phyloP scores from a whole-genome alignment of 768 basidiomycete genomes.

The Collybia sordida region DNA sequence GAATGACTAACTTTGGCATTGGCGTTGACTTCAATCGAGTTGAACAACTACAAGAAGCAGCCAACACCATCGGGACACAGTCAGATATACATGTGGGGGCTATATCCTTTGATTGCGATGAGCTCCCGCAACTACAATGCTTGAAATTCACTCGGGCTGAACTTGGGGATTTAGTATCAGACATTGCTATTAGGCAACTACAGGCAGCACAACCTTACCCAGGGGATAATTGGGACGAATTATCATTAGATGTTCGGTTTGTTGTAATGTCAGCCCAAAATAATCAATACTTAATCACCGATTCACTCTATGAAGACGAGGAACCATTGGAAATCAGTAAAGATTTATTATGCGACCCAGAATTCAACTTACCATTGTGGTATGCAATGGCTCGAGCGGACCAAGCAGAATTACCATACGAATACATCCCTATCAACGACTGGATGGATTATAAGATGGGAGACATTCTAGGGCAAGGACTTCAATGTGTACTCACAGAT shows the following conservation, averaged over 20 bases:
- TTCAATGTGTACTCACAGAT: neutral
- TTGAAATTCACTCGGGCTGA: neutral
- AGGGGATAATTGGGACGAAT: neutral
- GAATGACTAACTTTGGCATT: neutral
- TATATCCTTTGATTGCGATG: neutral
- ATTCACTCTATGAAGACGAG: neutral
- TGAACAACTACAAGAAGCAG: neutral
- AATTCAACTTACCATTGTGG: slow-evolving; percentile 5
- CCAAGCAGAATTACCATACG: neutral
- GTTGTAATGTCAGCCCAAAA: neutral
- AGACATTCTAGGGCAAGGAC: neutral
- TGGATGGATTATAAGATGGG: slow-evolving; percentile 5
- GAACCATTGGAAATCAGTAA: neutral
- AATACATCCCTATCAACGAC: neutral
- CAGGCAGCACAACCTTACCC: slow-evolving; percentile 1
- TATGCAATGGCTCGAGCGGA: neutral
- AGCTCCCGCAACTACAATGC: neutral
- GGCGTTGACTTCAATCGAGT: neutral
- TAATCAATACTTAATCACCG: neutral
- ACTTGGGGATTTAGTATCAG: neutral
- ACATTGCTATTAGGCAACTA: neutral
- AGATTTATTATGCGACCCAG: neutral
- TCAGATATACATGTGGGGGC: neutral
- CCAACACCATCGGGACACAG: neutral
- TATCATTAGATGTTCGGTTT: neutral